Evolutionary conservation across 148 eudicot species (phyloP), one percentile per base, ranked within the genome.

Genomic region (Vaccinium corymbosum): DNA sequence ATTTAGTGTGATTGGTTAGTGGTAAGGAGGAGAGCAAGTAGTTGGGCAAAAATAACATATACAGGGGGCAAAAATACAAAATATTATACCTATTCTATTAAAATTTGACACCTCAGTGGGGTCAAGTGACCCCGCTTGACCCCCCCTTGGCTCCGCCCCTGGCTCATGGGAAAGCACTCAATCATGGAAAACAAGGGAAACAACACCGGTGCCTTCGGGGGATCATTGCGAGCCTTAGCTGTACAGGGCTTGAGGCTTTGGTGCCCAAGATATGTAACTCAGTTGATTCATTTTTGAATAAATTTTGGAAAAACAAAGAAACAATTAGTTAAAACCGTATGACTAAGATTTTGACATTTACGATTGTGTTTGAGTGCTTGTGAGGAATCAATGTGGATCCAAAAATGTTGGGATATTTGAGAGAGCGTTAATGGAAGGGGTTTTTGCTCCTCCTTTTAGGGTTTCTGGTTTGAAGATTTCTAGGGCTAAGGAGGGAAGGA

Each of bases 141-240:
- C 32, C 32, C 32, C 32, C 32, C 1, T 29, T 29, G 32, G 32
- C 32, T 29, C 32, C 1, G 32, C 32, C 32, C 32, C 32, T 29
- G 32, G 50, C 88, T 95, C 78, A 95, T 94, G 98, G 98, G 98
- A 0, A 80, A 48, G 46, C 59, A 88, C 76, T 93, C 93, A 1
- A 95, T 95, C 80, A 95, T 95, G 98, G 95, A 93, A 84, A 91
- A 85, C 90, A 90, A 38, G 95, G 95, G 32, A 93, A 94, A 0
- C 85, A 86, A 6, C 95, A 94, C 76, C 87, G 88, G 35, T 57
- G 62, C 27, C 85, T 93, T 73, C 93, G 98, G 13, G 91, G 91
- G 9, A 76, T 94, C 2, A 55, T 94, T 19, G 78, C 92, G 0
- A 90, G 90, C 78, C 89, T 95, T 7, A 86, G 87, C 16, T 51